Evolutionary conservation across 257 asterid genomes (phyloP).

Genomic region (Salvia miltiorrhiza): DNA sequence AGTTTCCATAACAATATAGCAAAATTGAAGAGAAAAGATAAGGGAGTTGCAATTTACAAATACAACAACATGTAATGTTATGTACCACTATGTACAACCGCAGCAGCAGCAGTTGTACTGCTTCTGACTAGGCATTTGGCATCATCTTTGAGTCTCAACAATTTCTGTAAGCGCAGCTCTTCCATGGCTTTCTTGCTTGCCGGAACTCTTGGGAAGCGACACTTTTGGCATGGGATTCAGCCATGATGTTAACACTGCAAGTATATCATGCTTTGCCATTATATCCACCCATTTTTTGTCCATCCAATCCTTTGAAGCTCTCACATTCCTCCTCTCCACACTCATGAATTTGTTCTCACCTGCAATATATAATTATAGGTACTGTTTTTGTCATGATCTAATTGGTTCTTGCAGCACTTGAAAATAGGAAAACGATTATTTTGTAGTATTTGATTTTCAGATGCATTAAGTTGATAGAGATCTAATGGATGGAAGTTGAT

Average conservation of each 20-base stretch:
- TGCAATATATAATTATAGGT: too few relatives aligned
- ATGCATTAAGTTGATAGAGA: background rate
- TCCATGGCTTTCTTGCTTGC: background rate
- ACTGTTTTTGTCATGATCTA: too few relatives aligned
- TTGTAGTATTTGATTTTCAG: too few relatives aligned
- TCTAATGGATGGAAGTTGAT: too few relatives aligned
- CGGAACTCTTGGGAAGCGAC: conserved; percentile 15
- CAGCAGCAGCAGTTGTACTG: background rate
- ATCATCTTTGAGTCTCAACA: background rate
- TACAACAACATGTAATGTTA: background rate
- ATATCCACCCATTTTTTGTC: conserved; percentile 44
- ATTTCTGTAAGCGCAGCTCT: conserved; percentile 11
- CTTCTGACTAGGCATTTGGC: background rate
- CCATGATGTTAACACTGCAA: conserved; percentile 30
- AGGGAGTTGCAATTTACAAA: background rate
- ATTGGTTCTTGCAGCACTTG: too few relatives aligned
- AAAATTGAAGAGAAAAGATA: background rate
- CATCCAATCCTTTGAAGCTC: conserved; percentile 64
- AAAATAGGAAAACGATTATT: too few relatives aligned
- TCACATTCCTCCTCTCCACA: conserved; percentile 32
- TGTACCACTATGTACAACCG: background rate
- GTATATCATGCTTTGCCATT: conserved; percentile 35
- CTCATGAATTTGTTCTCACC: conserved; percentile 38
- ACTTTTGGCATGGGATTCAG: conserved; percentile 5
- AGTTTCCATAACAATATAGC: too few relatives aligned